Conservation (phyloP, 2,329 filamentous ascomycete species). For the Acrodontium crateriforme region DNA sequence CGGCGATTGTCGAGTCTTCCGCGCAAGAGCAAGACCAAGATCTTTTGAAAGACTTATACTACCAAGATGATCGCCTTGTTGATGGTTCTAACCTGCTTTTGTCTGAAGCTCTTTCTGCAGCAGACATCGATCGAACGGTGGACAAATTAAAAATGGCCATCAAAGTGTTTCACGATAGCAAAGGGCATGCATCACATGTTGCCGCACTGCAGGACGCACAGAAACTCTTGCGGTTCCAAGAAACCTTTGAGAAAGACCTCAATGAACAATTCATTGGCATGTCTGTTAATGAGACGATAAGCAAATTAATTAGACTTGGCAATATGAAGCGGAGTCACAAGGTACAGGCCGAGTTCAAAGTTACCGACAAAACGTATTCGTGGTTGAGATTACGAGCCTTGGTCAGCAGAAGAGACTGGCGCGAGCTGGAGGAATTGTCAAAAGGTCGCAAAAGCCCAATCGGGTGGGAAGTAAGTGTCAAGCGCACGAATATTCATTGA, state of each 20-base stretch:
- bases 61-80: constrained; percentile 82
- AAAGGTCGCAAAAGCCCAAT: constrained; percentile 76
- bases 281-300: constrained; percentile 82
- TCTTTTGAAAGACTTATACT: constrained; percentile 88
- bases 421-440: constrained; percentile 74
- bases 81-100: constrained; percentile 83
- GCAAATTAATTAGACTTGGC: constrained; percentile 68
- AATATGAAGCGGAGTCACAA: constrained; percentile 78
- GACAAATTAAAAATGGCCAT: constrained; percentile 84
- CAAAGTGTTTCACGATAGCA: constrained; percentile 71
- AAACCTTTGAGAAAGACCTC: constrained; percentile 72
- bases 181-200: constrained; percentile 62
- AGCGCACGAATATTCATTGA: neutral
- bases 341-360: constrained; percentile 81
- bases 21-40: constrained; percentile 67
- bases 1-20: constrained; percentile 75
- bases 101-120: constrained; percentile 64
- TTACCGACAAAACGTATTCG: constrained; percentile 79
- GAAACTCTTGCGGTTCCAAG: constrained; percentile 71
- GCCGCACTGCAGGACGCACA: constrained; percentile 66
- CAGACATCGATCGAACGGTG: constrained; percentile 51
- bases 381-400: constrained; percentile 78
- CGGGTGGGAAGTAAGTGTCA: constrained; percentile 73
- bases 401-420: constrained; percentile 82
- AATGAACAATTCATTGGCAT: constrained; percentile 57